Base-by-base conservation (phyloP, 2,329 filamentous ascomycete genomes). In the Colletotrichum destructivum region DNA sequence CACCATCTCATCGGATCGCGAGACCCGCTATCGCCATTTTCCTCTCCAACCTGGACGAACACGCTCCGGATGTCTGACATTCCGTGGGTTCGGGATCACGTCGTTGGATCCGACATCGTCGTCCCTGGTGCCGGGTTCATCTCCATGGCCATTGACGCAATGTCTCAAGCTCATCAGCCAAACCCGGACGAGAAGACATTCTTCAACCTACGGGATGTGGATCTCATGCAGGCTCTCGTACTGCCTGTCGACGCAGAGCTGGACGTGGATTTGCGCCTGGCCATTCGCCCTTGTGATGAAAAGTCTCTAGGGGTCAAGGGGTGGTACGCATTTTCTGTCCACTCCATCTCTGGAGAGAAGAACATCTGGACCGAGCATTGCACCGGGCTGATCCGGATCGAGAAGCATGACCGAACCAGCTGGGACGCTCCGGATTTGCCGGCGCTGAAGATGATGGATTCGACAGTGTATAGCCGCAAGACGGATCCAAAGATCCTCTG, bases 241-340 rank as follows among this genome's bases (percentile, higher is more conserved):
- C 65, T 74, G 4, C 71, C 59, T 18, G 72, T 2, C 67, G 59
- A 62, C 69, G 49, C 49, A 23, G 23, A 35, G 21, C n/a, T 57
- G 42, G 62, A 66, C 42, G 42, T 66, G 23, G 52, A 66, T 23
- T 47, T 55, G n/a, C 54, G 73, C 52, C 21, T 71, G n/a, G 69
- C 62, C 3, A 60, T 75, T 26, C 64, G 62, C 2, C 69, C 69
- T 3, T 66, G 63, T 18, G 47, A 60, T 13, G 59, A 56, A 7
- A 66, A 83, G 83, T 21, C 81, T 88, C 11, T 78, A 82, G 18
- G 49, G 82, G 0, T 35, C 78, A 82, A 52, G 21, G 75, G 78
- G 2, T 89, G 87, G 87, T 82, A 88, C 59, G 86, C 88, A 75
- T 90, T 91, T 78, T 79, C 82, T 2, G 86, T 91, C 35, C 87